Evolutionary conservation across 495 filamentous ascomycete genomes (phyloP), one percentile per base, ranked within the genome.

Genomic region (Penicillium roqueforti): DNA sequence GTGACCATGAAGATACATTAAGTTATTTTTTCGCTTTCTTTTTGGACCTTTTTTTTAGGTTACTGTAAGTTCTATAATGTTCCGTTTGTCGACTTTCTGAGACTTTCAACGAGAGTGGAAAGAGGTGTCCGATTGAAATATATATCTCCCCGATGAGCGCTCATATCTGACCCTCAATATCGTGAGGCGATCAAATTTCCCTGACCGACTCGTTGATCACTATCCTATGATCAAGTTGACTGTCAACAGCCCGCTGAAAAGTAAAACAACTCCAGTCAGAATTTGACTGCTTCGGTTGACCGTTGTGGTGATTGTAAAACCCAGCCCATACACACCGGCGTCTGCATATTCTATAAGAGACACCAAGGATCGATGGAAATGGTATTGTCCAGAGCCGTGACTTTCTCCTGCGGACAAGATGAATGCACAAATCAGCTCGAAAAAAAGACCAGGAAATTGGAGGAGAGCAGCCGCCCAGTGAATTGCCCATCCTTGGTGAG

Each of bases 101-200:
- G 31, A 3, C 29, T 2, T 45, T 37, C 18, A 45, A 37, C 51
- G 40, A 53, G 37, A 29, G 37, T n/a, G 14, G 41, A n/a, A 45
- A 53, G 41, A 53, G 20, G 29, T 37, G 22, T 39, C 14, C 46
- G 22, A 22, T 53, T 46, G 13, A 39, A 42, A 53, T 45, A 53
- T 45, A 39, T 45, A 36, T 45, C 22, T 18, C n/a, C 0, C 39
- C 6, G 25, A 18, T 2, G 25, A 38, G 28, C 10, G 19, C 45
- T 45, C n/a, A 38, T 53, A 13, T 37, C 31, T 45, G 13, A n/a
- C 41, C 41, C 29, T 53, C 14, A 53, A 53, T 41, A 39, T 9
- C 41, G 23, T 45, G 31, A 53, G 41, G 19, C 16, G 41, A 53
- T 46, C 9, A 40, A 40, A 1, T 32, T 47, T 34, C 28, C 44